A percentile compares a stretch with the other conserved stretches of the same genome.
Conservation (phyloP, 805 yeast genomes). For the Ogataea kodamae region DNA sequence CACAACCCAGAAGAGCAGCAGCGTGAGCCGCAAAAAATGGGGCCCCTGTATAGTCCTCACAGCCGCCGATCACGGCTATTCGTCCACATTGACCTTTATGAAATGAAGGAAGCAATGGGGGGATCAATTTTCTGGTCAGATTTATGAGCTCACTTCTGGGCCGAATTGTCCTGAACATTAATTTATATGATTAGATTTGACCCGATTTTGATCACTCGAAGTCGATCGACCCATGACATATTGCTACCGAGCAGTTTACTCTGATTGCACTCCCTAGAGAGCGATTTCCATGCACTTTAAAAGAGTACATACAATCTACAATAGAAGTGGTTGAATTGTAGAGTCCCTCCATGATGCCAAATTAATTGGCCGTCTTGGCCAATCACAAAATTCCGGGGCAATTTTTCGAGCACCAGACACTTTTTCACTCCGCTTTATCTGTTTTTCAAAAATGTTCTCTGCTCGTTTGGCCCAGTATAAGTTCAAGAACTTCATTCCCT, state of each 20-base stretch:
- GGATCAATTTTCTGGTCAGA: constrained; percentile 56
- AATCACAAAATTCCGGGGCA: too few species aligned
- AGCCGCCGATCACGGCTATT: constrained; percentile 86
- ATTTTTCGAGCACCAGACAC: constrained; percentile 1
- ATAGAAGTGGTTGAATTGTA: too few species aligned
- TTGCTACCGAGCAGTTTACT: too few species aligned
- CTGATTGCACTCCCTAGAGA: too few species aligned
- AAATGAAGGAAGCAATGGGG: constrained; percentile 67
- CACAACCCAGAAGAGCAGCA: constrained; percentile 81
- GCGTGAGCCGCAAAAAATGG: constrained; percentile 89
- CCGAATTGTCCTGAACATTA: constrained; percentile 12
- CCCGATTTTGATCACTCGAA: too few species aligned
- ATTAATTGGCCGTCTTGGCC: not conserved
- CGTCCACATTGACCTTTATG: constrained; percentile 93
- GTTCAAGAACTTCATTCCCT: constrained; percentile 22
- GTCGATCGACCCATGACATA: too few species aligned
- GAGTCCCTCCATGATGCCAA: too few species aligned
- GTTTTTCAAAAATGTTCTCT: constrained; percentile 11
- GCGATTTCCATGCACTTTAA: too few species aligned
- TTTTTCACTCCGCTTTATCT: not conserved
- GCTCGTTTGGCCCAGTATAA: constrained; percentile 10
- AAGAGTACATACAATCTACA: too few species aligned
- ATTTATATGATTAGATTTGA: not conserved
- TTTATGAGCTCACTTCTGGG: constrained; percentile 15
- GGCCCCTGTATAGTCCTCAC: constrained; percentile 96